phyloP scores from a whole-genome alignment of 176 grass and related monocot species.

The Ananas comosus region DNA sequence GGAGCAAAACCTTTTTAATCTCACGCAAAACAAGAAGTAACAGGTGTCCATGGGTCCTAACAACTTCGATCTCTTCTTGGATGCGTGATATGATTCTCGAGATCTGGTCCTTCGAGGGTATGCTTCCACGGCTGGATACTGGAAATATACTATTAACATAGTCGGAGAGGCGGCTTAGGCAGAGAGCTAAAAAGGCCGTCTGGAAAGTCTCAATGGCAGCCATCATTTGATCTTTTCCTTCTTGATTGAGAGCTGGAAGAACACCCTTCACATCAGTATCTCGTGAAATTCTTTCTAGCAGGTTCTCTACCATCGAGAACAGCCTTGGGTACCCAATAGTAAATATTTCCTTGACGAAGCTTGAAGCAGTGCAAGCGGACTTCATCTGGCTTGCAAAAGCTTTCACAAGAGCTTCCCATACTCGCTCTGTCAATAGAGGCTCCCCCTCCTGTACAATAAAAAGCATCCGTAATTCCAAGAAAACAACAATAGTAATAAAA shows the following conservation, averaged over 20 bases:
- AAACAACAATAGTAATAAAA: neutral
- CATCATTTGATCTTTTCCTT: constrained; percentile 80
- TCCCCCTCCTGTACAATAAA: constrained; percentile 70
- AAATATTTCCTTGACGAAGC: constrained; percentile 99
- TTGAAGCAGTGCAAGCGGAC: constrained; percentile 79
- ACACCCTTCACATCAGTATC: constrained; percentile 92
- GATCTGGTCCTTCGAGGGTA: constrained; percentile 98
- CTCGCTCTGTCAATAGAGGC: constrained; percentile 86
- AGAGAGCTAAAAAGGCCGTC: constrained; percentile 68
- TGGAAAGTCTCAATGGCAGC: constrained; percentile 82
- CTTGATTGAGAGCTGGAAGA: constrained; percentile 57
- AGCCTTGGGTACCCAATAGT: constrained; percentile 88
- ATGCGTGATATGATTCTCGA: constrained; percentile 86
- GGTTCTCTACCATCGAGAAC: constrained; percentile 85
- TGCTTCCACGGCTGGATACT: constrained; percentile 69
- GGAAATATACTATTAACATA: constrained; percentile 94
- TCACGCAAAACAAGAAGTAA: constrained; percentile 74
- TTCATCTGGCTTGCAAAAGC: constrained; percentile 94
- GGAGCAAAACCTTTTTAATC: constrained; percentile 74
- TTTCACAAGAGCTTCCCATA: constrained; percentile 97
- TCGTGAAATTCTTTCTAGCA: constrained; percentile 85
- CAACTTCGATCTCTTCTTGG: constrained; percentile 96
- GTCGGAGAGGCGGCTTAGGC: constrained; percentile 81
- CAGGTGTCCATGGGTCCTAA: constrained; percentile 81
- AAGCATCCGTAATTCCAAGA: neutral